phyloP scores from a whole-genome alignment of 805 yeast species.

The Kazachstania viticola region DNA sequence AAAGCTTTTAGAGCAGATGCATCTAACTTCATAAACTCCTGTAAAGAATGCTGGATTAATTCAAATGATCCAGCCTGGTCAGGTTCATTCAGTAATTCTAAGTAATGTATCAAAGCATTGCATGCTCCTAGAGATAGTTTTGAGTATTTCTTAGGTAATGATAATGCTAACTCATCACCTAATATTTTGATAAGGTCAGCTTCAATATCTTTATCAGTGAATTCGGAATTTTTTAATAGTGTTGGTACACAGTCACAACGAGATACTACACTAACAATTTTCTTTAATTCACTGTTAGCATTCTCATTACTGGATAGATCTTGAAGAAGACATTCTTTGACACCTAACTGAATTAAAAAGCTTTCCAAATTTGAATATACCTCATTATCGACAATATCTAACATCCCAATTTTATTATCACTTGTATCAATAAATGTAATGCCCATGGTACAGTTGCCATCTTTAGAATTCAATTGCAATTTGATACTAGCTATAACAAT shows the following conservation, averaged over 20 bases:
- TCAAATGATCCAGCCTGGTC: slow-evolving; percentile 42
- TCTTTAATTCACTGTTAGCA: slow-evolving; percentile 36
- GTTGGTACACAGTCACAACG: slow-evolving; percentile 70
- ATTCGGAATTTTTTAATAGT: slow-evolving; percentile 44
- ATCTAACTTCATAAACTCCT: slow-evolving; percentile 83
- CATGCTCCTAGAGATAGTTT: slow-evolving; percentile 21
- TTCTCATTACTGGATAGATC: slow-evolving; percentile 17
- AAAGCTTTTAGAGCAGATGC: slow-evolving; percentile 81
- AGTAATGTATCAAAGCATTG: slow-evolving; percentile 53
- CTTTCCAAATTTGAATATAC: slow-evolving; percentile 79
- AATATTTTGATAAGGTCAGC: slow-evolving; percentile 68
- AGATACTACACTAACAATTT: slow-evolving; percentile 60
- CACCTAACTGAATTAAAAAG: slow-evolving; percentile 76
- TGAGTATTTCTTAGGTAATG: slow-evolving; percentile 22
- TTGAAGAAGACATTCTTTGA: slow-evolving; percentile 69
- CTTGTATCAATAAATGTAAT: slow-evolving; percentile 70
- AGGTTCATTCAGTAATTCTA: slow-evolving; percentile 50
- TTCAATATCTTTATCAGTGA: slow-evolving; percentile 56
- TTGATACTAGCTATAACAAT: slow-evolving; percentile 40
- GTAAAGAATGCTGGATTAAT: slow-evolving; percentile 55
- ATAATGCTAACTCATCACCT: slow-evolving; percentile 33
- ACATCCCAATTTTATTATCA: slow-evolving; percentile 50
- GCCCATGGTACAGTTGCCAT: slow-evolving; percentile 45
- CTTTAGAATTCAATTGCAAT: slow-evolving; percentile 24
- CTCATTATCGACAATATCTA: slow-evolving; percentile 82